phyloP scores from a whole-genome alignment of 495 filamentous ascomycete genomes.

The Opeltia flavorubescens region DNA sequence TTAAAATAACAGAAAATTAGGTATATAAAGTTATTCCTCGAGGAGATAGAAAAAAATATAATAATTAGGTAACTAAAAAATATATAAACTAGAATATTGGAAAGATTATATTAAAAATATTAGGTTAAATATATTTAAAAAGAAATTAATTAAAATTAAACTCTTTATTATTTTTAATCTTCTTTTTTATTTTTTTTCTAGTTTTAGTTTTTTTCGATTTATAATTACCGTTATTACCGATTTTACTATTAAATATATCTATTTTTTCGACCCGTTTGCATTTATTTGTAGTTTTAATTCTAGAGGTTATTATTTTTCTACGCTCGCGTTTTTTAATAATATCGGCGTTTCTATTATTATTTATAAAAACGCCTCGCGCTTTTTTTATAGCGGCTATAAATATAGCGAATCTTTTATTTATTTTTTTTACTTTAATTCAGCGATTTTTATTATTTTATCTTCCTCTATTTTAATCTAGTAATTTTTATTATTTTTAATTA shows the following conservation, averaged over 20 bases:
- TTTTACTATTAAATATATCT: neutral
- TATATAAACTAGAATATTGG: no score
- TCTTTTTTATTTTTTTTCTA: neutral
- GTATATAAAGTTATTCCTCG: no score
- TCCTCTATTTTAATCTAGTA: no score
- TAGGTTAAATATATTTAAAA: no score
- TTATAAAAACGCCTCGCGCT: slow-evolving; percentile 1
- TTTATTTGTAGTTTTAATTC: neutral
- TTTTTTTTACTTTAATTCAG: no score
- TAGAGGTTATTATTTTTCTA: slow-evolving; percentile 4
- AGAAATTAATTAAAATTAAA: neutral
- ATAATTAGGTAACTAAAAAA: no score
- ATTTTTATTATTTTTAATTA: no score
- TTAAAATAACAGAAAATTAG: no score
- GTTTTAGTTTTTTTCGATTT: neutral
- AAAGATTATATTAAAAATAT: no score
- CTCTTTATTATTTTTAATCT: neutral
- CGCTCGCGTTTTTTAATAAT: slow-evolving; percentile 6
- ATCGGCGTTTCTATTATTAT: slow-evolving; percentile 1
- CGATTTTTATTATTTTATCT: no score
- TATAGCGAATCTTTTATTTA: no score
- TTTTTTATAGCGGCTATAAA: neutral
- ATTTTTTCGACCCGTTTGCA: neutral
- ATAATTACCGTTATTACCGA: neutral
- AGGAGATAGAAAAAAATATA: no score